A percentile compares a stretch with the other conserved stretches of the same genome.
Evolutionary conservation across 2,329 filamentous ascomycete genomes (phyloP).

Genomic region (Gnomoniopsis smithogilvyi): DNA sequence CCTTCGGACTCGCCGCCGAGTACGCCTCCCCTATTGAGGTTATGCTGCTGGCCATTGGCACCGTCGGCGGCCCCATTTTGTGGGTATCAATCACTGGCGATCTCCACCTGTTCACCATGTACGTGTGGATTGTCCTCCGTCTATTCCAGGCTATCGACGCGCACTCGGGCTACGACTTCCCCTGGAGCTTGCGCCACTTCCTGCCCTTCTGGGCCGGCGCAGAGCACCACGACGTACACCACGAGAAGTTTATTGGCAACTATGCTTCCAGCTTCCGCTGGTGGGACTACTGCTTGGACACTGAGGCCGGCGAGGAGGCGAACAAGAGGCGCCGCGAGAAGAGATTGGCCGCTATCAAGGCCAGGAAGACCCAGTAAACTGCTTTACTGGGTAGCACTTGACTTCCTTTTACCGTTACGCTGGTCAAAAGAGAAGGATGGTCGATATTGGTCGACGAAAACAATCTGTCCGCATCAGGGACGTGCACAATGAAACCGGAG

Average conservation of each 20-base stretch:
- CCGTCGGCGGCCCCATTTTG: slow-evolving; percentile 76
- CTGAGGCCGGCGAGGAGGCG: slow-evolving; percentile 86
- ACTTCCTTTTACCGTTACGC: background rate
- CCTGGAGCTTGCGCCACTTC: slow-evolving; percentile 94
- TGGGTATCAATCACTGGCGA: slow-evolving; percentile 82
- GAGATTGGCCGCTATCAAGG: slow-evolving; percentile 63
- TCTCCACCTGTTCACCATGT: slow-evolving; percentile 96
- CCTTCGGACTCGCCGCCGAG: slow-evolving; percentile 93
- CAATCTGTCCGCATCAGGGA: background rate
- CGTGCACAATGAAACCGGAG: background rate
- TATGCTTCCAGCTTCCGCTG: slow-evolving; percentile 97
- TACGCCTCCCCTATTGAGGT: slow-evolving; percentile 97
- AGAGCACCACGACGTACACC: slow-evolving; percentile 93
- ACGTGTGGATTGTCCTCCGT: slow-evolving; percentile 88
- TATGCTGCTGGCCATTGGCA: slow-evolving; percentile 88
- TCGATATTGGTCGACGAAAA: background rate
- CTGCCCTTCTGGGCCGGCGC: slow-evolving; percentile 97
- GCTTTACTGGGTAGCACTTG: background rate
- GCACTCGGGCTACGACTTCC: slow-evolving; percentile 97
- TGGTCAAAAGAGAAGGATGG: background rate
- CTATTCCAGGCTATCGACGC: slow-evolving; percentile 97
- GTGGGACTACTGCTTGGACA: slow-evolving; percentile 96
- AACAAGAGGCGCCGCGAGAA: slow-evolving; percentile 78
- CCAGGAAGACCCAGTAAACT: slow-evolving; percentile 65
- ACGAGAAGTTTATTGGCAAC: slow-evolving; percentile 98